phyloP scores from a whole-genome alignment of 202 grass and related monocot species.

The Elaeis oleifera region DNA sequence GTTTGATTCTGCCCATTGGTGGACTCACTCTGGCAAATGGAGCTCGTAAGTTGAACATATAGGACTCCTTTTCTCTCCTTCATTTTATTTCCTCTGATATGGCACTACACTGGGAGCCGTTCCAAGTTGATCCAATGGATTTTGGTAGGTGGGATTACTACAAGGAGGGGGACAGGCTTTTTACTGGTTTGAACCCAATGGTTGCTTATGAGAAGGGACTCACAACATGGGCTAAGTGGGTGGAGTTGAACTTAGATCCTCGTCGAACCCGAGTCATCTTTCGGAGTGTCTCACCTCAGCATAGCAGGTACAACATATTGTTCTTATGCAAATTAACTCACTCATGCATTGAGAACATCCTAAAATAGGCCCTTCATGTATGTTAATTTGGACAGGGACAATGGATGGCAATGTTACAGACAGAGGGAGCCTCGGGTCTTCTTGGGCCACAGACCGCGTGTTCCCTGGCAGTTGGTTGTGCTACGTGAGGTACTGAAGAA shows the following conservation, averaged over 20 bases:
- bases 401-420: conserved; percentile 42
- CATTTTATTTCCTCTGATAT: no score
- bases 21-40: conserved; percentile 41
- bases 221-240: conserved; percentile 37
- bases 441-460: conserved; percentile 1
- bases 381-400: conserved; percentile 9
- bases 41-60: conserved; percentile 27
- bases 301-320: conserved; percentile 20
- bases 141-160: conserved; percentile 31
- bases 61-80: background rate
- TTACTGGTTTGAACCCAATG: conserved; percentile 32
- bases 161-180: conserved; percentile 28
- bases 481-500: conserved; percentile 34
- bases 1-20: conserved; percentile 50
- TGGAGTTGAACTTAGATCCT: conserved; percentile 35
- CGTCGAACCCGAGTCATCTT: conserved; percentile 29
- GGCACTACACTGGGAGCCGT: no score
- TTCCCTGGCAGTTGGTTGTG: conserved; percentile 27
- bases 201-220: conserved; percentile 45
- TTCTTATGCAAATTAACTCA: no score
- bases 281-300: conserved; percentile 29
- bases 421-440: conserved; percentile 13
- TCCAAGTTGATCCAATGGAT: no score
- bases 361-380: no score
- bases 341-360: no score